These are phyloP conservation scores for Penicillium freii DNA, from an alignment of 2,329 filamentous ascomycete species.

Conservation along the genomic window DNA sequence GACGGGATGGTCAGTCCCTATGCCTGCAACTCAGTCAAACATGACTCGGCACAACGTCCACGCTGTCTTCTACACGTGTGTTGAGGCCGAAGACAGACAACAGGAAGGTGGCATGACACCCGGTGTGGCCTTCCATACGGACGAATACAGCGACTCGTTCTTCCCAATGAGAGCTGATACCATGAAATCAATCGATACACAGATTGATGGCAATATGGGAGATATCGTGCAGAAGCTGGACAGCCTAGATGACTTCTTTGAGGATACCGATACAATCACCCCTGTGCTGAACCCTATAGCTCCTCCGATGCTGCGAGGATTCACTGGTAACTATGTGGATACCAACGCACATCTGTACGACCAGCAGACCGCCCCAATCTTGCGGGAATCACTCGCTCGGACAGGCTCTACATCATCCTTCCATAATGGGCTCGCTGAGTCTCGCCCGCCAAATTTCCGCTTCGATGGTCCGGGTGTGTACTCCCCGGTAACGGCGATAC, in stretches of 20 bases:
- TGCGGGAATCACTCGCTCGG: conserved; percentile 74
- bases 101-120: conserved; percentile 66
- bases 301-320: conserved; percentile 44
- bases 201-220: conserved; percentile 64
- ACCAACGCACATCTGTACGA: conserved; percentile 83
- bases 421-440: conserved; percentile 83
- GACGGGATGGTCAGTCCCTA: conserved; percentile 92
- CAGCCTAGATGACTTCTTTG: conserved; percentile 78
- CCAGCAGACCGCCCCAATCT: conserved; percentile 84
- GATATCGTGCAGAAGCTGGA: conserved; percentile 79
- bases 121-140: conserved; percentile 87
- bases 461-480: conserved; percentile 49
- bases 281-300: conserved; percentile 49
- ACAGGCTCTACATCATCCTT: conserved; percentile 74
- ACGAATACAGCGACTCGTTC: conserved; percentile 77
- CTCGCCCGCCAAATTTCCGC: conserved; percentile 57
- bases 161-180: conserved; percentile 82
- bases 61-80: conserved; percentile 92
- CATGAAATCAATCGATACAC: conserved; percentile 81
- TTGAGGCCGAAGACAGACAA: conserved; percentile 61
- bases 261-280: conserved; percentile 62
- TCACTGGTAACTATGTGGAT: conserved; percentile 65
- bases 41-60: conserved; percentile 89
- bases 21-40: conserved; percentile 85
- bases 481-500: conserved; percentile 48